phyloP scores from a whole-genome alignment of 176 grass and related monocot genomes.

The Zoysia pacifica region DNA sequence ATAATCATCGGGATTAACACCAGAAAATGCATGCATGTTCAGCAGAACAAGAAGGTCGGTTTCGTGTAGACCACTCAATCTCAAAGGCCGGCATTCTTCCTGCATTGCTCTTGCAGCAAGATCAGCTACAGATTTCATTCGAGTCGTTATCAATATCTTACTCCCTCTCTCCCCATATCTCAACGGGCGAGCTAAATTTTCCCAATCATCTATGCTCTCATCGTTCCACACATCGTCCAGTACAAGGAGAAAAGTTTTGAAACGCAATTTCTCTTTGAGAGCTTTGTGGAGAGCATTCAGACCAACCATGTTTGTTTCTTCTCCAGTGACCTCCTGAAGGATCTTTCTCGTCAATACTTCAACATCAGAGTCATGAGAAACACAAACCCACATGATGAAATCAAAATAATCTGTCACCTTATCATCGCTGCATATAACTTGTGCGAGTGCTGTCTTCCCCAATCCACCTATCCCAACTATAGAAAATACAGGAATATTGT shows the following conservation, averaged over 20 bases:
- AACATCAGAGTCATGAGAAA: conserved; percentile 49
- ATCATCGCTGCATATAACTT: conserved; percentile 43
- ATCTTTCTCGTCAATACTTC: conserved; percentile 49
- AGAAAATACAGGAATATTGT: conserved; percentile 41
- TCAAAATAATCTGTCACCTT: conserved; percentile 38
- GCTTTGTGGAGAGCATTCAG: conserved; percentile 36
- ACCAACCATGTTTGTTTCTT: neutral
- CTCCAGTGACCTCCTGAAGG: conserved; percentile 26
- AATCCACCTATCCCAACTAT: conserved; percentile 52
- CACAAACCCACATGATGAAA: conserved; percentile 42
- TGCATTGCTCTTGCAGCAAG: conserved; percentile 40
- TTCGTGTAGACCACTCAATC: conserved; percentile 31
- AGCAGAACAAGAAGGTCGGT: conserved; percentile 24
- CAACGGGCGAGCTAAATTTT: conserved; percentile 33
- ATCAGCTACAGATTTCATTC: conserved; percentile 44
- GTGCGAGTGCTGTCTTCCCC: conserved; percentile 56
- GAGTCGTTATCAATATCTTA: conserved; percentile 56
- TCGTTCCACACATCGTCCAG: conserved; percentile 67
- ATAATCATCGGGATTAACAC: conserved; percentile 27
- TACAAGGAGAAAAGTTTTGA: conserved; percentile 49
- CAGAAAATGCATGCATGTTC: conserved; percentile 47
- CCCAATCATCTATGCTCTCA: conserved; percentile 17
- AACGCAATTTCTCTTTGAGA: conserved; percentile 31
- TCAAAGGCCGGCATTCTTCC: neutral
- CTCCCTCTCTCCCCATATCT: conserved; percentile 49